Base-by-base conservation (phyloP, 2,329 filamentous ascomycete genomes). In the Lachnellula subtilissima region DNA sequence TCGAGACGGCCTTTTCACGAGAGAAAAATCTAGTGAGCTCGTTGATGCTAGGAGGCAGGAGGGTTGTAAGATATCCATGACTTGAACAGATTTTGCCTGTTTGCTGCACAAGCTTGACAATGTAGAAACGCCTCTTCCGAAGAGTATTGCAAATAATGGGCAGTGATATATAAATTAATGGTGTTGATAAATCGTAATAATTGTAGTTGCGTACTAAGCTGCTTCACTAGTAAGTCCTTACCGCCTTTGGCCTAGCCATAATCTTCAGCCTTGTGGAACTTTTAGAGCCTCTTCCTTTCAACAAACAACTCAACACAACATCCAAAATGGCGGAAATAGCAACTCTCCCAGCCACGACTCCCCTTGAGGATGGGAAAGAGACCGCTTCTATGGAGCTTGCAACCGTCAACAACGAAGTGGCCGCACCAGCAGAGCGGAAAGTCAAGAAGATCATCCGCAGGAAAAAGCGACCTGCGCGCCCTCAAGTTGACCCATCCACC, bases 391-490 rank as follows among this genome's bases (percentile, higher is more conserved):
- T 56, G 35, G 64, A 63, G 45, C 61, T 69, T 37, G 57, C 63
- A 52, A 61, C 61, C 45, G 67, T 59, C 40, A 66, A 59, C 58
- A 64, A 54, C 57, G 68, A 65, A 56, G 55, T 64, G 51, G 61
- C 65, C 25, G 58, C 56, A 35, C 61, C 60, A 14, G 54, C 60
- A 40, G 67, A 71, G 58, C 59, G 66, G 59, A 90, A 92, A 75
- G 84, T 89, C 57, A 97, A 95, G 74, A 95, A 93, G 77, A 90
- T 97, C 64, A 88, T 96, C 64, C 86, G 92, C 61, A 91, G 89
- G 71, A 97, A 96, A 78, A 87, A 88, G 68, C 83, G 91, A 40
- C 94, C 94, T 35, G 94, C 94, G 48, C 85, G 93, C 57, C 88
- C 89, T 0, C 94, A 99, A 75, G 87, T 97, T 67, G 94, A 99